Evolutionary conservation across 2,329 filamentous ascomycete genomes (phyloP).

Genomic region (Apiospora arundinis): DNA sequence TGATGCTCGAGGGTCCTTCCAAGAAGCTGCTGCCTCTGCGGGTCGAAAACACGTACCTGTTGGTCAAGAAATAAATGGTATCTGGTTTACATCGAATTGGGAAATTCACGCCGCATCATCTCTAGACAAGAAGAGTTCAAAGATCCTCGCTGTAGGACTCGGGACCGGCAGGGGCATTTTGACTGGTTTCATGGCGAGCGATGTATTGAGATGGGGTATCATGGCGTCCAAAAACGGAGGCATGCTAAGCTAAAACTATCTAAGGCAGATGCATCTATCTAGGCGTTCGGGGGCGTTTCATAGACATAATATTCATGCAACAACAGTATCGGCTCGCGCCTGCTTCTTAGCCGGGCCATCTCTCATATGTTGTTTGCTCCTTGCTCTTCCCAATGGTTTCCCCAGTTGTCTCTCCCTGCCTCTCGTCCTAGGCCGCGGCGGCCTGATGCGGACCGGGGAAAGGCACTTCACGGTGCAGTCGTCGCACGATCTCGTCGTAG

Average conservation of each 20-base stretch:
- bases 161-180: neutral
- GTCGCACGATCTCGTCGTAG: conserved; percentile 75
- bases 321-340: conserved; percentile 11
- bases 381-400: neutral
- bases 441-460: conserved; percentile 73
- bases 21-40: conserved; percentile 92
- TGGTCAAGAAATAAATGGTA: conserved; percentile 80
- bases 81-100: conserved; percentile 6
- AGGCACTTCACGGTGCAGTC: conserved; percentile 79
- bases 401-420: no score
- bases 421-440: neutral
- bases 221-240: conserved; percentile 10
- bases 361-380: neutral
- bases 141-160: neutral
- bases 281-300: conserved; percentile 19
- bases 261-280: conserved; percentile 18
- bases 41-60: conserved; percentile 92
- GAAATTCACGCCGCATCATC: conserved; percentile 4
- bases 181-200: conserved; percentile 4
- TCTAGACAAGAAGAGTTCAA: neutral
- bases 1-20: conserved; percentile 91
- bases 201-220: conserved; percentile 20
- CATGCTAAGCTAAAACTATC: conserved; percentile 17
- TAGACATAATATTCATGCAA: conserved; percentile 19
- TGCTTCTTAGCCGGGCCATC: neutral